Conservation (phyloP, 108 stramenopile genomes). For the Licmophora abbreviata region DNA sequence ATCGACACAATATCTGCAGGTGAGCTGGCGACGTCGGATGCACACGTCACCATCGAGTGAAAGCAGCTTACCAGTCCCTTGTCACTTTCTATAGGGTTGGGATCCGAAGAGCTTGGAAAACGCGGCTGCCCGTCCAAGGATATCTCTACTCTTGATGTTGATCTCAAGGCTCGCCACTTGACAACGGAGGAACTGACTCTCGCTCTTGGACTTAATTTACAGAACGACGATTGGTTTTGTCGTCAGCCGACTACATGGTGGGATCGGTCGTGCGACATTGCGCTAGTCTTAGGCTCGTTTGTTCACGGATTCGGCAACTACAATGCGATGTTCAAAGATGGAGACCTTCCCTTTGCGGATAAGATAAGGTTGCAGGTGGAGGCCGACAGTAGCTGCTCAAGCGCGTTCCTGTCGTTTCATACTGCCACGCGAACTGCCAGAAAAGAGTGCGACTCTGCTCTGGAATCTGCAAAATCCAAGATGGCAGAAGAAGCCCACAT, state of each 20-base stretch:
- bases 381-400: constrained; percentile 35
- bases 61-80: background rate
- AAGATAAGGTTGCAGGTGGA: constrained; percentile 41
- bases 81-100: constrained; percentile 21
- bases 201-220: constrained; percentile 28
- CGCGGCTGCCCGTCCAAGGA: constrained; percentile 67
- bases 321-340: constrained; percentile 71
- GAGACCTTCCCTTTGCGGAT: constrained; percentile 52
- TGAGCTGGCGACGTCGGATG: no score
- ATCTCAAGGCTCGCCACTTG: constrained; percentile 60
- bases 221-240: no score
- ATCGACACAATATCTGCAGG: constrained; percentile 41
- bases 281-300: constrained; percentile 70
- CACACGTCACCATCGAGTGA: background rate
- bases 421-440: constrained; percentile 38
- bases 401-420: constrained; percentile 40
- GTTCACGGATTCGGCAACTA: constrained; percentile 83
- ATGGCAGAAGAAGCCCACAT: constrained; percentile 65
- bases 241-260: constrained; percentile 62
- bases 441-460: constrained; percentile 56
- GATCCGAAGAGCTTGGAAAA: constrained; percentile 65
- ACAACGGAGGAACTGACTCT: constrained; percentile 68
- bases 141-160: constrained; percentile 49
- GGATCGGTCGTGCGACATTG: constrained; percentile 78
- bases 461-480: constrained; percentile 58